phyloP scores from a whole-genome alignment of 352 stramenopile genomes.

The Pythium guiyangense region DNA sequence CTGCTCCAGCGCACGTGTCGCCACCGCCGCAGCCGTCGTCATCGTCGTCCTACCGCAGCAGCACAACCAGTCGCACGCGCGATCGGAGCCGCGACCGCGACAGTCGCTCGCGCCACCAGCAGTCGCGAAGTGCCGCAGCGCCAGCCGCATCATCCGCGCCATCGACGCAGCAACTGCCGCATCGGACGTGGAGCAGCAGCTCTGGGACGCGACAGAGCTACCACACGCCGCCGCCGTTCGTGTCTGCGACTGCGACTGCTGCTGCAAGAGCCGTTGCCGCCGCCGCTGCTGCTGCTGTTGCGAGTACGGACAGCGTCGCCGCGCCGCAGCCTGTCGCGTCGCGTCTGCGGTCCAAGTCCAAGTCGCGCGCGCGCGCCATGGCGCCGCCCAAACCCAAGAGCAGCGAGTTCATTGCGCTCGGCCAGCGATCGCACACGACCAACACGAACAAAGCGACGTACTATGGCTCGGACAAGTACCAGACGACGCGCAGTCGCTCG shows the following conservation, averaged over 20 bases:
- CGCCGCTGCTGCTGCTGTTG: neutral
- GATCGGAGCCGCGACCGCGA: neutral
- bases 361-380: slow-evolving; percentile 31
- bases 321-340: slow-evolving; percentile 19
- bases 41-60: neutral
- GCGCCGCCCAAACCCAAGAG: slow-evolving; percentile 17
- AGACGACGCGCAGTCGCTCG: slow-evolving; percentile 18
- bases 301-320: neutral
- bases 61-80: too few relatives aligned
- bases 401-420: slow-evolving; percentile 50
- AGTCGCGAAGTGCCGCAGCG: neutral
- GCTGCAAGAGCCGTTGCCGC: neutral
- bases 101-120: neutral
- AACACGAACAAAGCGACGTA: slow-evolving; percentile 22
- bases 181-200: neutral
- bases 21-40: neutral
- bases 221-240: neutral
- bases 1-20: neutral
- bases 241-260: neutral
- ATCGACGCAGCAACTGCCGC: neutral
- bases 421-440: slow-evolving; percentile 17
- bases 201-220: neutral
- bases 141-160: neutral
- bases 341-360: slow-evolving; percentile 59
- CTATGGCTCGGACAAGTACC: slow-evolving; percentile 27